A percentile compares a stretch with the other conserved stretches of the same genome.
These are phyloP conservation scores for Trichoderma atroviride DNA, from an alignment of 2,329 filamentous ascomycete species.

Conservation along the genomic window DNA sequence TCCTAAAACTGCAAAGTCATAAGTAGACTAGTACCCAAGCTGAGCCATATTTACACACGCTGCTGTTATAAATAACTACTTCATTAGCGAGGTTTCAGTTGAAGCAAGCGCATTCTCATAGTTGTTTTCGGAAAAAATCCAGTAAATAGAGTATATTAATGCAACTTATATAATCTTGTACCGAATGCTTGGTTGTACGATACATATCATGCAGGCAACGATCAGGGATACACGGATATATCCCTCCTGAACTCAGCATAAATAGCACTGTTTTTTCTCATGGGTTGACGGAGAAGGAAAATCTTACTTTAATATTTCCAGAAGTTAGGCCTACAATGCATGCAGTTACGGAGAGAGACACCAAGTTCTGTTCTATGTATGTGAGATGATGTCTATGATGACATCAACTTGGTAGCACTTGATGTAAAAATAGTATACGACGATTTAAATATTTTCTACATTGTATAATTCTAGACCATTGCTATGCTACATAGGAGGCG, in stretches of 20 bases:
- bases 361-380: not conserved
- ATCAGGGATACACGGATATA: not conserved
- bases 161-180: not conserved
- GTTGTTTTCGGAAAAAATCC: not conserved
- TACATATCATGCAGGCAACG: not conserved
- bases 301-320: not conserved
- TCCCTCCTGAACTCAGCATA: not conserved
- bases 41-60: not conserved
- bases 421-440: not conserved
- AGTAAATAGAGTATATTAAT: not conserved
- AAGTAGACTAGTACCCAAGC: not conserved
- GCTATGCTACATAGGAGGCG: not conserved
- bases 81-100: not conserved
- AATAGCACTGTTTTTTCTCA: too few relatives aligned
- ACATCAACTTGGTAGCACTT: not conserved
- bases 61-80: not conserved
- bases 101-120: not conserved
- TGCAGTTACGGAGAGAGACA: not conserved
- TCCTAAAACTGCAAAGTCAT: not conserved
- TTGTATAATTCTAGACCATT: not conserved
- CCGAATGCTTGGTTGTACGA: not conserved
- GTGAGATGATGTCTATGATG: not conserved
- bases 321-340: not conserved
- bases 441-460: not conserved
- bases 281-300: not conserved